phyloP scores from a whole-genome alignment of 345 rosid genomes.

The Populus alba region DNA sequence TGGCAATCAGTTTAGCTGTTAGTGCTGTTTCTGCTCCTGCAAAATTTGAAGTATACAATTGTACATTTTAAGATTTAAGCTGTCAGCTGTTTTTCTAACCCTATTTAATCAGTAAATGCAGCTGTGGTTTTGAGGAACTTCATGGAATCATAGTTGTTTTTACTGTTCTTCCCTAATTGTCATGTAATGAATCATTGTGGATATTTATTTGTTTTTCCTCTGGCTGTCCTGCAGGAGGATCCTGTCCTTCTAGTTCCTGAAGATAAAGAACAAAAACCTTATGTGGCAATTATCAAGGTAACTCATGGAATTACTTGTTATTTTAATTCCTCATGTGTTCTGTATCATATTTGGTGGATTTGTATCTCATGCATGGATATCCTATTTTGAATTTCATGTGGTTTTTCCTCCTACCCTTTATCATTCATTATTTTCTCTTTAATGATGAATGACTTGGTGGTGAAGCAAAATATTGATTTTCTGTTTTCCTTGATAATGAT shows the following conservation, averaged over 20 bases:
- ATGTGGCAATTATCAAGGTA: constrained; percentile 98
- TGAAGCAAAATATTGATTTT: background rate
- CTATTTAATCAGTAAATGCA: background rate
- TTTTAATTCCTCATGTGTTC: background rate
- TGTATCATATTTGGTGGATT: background rate
- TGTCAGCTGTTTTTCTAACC: background rate
- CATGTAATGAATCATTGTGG: background rate
- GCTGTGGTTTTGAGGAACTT: background rate
- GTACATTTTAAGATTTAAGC: background rate
- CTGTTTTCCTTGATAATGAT: background rate
- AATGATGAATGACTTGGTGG: background rate
- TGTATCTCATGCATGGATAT: background rate
- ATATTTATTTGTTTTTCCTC: background rate
- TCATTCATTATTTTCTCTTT: background rate
- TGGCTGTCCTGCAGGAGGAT: constrained; percentile 68
- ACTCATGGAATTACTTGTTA: constrained; percentile 2
- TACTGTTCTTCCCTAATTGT: background rate
- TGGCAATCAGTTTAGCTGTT: too few species aligned
- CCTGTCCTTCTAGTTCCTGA: constrained; percentile 91
- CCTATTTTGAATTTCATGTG: background rate
- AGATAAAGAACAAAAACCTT: constrained; percentile 76
- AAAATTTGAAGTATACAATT: too few species aligned
- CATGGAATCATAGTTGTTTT: background rate
- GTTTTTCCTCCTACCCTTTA: background rate
- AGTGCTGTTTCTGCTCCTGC: too few species aligned